A percentile compares a stretch with the other conserved stretches of the same genome.
Conservation (phyloP, 208 protist species). For the Acanthamoeba divionensis region DNA sequence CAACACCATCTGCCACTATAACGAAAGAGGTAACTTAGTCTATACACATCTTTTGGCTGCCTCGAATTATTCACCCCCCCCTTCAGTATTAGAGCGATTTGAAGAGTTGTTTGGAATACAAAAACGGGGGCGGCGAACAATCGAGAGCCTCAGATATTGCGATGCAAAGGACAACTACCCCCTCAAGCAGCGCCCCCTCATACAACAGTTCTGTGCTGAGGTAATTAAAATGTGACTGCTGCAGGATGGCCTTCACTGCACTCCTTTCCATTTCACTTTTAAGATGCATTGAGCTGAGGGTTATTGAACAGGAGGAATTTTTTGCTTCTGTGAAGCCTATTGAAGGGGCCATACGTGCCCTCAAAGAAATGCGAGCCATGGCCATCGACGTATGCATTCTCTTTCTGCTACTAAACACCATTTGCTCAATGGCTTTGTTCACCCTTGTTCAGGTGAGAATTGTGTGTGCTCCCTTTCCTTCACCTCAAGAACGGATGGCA, state of each 20-base stretch:
- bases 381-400: background rate
- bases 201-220: background rate
- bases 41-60: too few relatives aligned
- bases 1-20: slow-evolving; percentile 38
- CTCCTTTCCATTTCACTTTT: background rate
- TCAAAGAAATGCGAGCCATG: slow-evolving; percentile 40
- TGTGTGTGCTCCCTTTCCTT: background rate
- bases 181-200: background rate
- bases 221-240: too few relatives aligned
- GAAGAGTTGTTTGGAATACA: background rate
- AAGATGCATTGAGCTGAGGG: background rate
- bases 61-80: too few relatives aligned
- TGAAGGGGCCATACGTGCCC: background rate
- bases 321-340: background rate
- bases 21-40: background rate
- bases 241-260: too few relatives aligned
- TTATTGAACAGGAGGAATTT: background rate
- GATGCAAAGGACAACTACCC: slow-evolving; percentile 31
- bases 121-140: background rate
- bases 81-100: background rate
- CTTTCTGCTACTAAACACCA: too few relatives aligned
- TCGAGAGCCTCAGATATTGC: background rate
- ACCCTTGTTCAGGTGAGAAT: background rate
- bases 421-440: too few relatives aligned
- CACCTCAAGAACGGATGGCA: background rate